phyloP scores from a whole-genome alignment of 148 eudicot species.

The Vaccinium macrocarpon region DNA sequence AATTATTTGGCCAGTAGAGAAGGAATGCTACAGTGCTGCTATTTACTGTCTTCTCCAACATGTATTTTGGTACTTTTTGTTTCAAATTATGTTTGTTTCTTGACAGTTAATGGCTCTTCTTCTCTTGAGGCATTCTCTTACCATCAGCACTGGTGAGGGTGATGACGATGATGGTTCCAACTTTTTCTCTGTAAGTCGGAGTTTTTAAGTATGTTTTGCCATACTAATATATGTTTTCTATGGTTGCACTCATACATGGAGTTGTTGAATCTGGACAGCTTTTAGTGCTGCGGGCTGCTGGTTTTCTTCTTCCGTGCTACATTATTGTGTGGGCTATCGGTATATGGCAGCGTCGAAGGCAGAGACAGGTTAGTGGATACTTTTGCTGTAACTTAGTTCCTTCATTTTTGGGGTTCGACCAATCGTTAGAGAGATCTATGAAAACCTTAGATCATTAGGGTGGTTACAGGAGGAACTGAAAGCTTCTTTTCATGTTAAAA shows the following conservation, averaged over 20 bases:
- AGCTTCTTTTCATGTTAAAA: not conserved
- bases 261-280: constrained; percentile 42
- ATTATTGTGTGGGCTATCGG: constrained; percentile 85
- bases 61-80: not conserved
- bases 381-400: not conserved
- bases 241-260: constrained; percentile 13
- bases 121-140: constrained; percentile 79
- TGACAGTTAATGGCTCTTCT: constrained; percentile 79
- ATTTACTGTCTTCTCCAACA: not conserved
- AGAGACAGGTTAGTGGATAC: constrained; percentile 56
- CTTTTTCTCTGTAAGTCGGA: constrained; percentile 63
- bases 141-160: constrained; percentile 57
- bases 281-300: constrained; percentile 79
- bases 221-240: not conserved
- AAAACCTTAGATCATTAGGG: not conserved
- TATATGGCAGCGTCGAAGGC: constrained; percentile 67
- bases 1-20: not conserved
- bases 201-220: constrained; percentile 9
- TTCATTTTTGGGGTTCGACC: not conserved
- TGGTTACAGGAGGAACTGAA: not conserved
- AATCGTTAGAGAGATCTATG: too few species aligned
- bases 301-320: constrained; percentile 87
- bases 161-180: constrained; percentile 71
- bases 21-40: not conserved
- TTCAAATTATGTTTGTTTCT: constrained; percentile 3